phyloP scores from a whole-genome alignment of 371 early-diverging fungal species.

The Cokeromyces recurvatus region DNA sequence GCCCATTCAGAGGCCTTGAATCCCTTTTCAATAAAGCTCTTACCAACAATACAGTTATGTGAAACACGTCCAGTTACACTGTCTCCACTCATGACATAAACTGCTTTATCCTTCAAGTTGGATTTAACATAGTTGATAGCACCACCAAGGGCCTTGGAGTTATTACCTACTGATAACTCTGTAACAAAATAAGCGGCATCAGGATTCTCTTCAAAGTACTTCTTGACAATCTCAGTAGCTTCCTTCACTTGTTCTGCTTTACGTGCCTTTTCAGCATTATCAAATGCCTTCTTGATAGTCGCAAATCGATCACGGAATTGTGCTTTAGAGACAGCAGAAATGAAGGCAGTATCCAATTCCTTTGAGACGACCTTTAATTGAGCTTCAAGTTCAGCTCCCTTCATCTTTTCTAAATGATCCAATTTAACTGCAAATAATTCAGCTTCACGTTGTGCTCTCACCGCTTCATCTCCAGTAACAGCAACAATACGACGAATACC shows the following conservation, averaged over 20 bases:
- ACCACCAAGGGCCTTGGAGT: slow-evolving; percentile 70
- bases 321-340: slow-evolving; percentile 81
- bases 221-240: slow-evolving; percentile 76
- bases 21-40: slow-evolving; percentile 57
- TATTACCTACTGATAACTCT: slow-evolving; percentile 63
- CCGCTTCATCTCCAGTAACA: slow-evolving; percentile 93
- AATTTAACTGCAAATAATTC: slow-evolving; percentile 62
- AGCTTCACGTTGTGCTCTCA: slow-evolving; percentile 63
- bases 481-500: slow-evolving; percentile 97
- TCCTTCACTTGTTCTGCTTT: slow-evolving; percentile 81
- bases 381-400: slow-evolving; percentile 66
- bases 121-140: slow-evolving; percentile 79
- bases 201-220: slow-evolving; percentile 70
- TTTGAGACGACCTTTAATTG: slow-evolving; percentile 76
- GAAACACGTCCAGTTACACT: slow-evolving; percentile 63
- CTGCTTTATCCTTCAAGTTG: slow-evolving; percentile 73
- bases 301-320: slow-evolving; percentile 66
- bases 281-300: slow-evolving; percentile 75
- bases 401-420: slow-evolving; percentile 49
- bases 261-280: slow-evolving; percentile 86
- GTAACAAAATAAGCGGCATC: slow-evolving; percentile 56
- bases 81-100: slow-evolving; percentile 80
- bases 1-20: slow-evolving; percentile 93
- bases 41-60: slow-evolving; percentile 83
- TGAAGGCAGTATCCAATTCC: slow-evolving; percentile 74